Percentiles rank a stretch among this genome's conserved stretches.
Conservation (phyloP, 2,329 filamentous ascomycete genomes). For the Ceratocystis variospora region DNA sequence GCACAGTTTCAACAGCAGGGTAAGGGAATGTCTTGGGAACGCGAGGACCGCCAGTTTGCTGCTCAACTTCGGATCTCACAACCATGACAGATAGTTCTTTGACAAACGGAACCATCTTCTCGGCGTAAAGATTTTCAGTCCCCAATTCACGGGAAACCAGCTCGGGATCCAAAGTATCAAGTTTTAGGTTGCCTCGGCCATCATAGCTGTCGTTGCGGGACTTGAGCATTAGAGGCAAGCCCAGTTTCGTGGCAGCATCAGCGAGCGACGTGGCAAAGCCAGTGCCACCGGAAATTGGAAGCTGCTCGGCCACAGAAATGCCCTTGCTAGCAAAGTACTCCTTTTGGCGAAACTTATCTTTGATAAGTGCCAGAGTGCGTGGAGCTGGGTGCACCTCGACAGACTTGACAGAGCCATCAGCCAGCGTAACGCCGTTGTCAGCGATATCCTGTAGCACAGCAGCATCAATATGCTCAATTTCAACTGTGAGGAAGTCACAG, state of each 20-base stretch:
- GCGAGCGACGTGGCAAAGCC: constrained; percentile 47
- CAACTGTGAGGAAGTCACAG: constrained; percentile 75
- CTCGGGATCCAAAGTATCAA: constrained; percentile 33
- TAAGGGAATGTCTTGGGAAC: constrained; percentile 51
- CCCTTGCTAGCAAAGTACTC: constrained; percentile 54
- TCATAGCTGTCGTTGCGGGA: constrained; percentile 83
- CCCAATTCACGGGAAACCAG: constrained; percentile 54
- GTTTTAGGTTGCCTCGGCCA: constrained; percentile 55
- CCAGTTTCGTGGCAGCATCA: constrained; percentile 49
- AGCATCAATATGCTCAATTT: constrained; percentile 94
- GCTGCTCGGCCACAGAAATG: constrained; percentile 60
- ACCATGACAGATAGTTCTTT: constrained; percentile 92
- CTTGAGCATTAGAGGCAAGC: constrained; percentile 87
- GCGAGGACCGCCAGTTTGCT: constrained; percentile 27
- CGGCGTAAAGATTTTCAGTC: constrained; percentile 64
- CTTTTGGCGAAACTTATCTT: constrained; percentile 90
- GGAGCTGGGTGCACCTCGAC: constrained; percentile 66
- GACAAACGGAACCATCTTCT: constrained; percentile 75
- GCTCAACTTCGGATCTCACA: constrained; percentile 64
- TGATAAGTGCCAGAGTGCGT: constrained; percentile 74
- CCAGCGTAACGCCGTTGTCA: constrained; percentile 45
- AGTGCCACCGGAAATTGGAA: constrained; percentile 44
- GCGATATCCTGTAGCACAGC: constrained; percentile 73
- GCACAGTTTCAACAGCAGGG: constrained; percentile 84
- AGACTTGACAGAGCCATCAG: constrained; percentile 31